These are phyloP conservation scores for Phytopythium cucurbitacearum DNA, from an alignment of 352 stramenopile species.

Conservation along the genomic window DNA sequence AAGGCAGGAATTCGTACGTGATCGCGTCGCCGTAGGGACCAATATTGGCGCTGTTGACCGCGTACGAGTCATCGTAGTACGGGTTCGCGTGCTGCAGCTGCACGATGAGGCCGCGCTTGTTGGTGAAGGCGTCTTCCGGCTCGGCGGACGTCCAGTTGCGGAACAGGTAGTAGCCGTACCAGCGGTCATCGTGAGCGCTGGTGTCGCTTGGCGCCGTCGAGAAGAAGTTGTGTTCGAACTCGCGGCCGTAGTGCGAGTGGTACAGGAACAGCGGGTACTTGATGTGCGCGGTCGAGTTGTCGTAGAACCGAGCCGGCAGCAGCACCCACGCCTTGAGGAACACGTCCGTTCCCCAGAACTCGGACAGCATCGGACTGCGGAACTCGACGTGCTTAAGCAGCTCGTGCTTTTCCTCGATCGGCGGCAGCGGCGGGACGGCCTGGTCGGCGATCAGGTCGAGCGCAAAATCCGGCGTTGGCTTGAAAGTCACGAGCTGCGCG, in stretches of 20 bases:
- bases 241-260: constrained; percentile 66
- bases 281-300: constrained; percentile 36
- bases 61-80: constrained; percentile 81
- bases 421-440: constrained; percentile 27
- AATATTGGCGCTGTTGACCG: constrained; percentile 73
- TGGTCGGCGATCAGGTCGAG: constrained; percentile 45
- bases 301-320: constrained; percentile 66
- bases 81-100: constrained; percentile 74
- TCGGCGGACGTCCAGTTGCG: constrained; percentile 66
- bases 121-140: constrained; percentile 38
- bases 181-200: constrained; percentile 22
- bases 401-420: constrained; percentile 37
- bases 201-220: constrained; percentile 20
- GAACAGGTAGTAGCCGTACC: constrained; percentile 69
- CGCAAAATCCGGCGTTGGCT: constrained; percentile 18
- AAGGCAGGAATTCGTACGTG: constrained; percentile 74
- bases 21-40: constrained; percentile 72
- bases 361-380: constrained; percentile 48
- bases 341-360: constrained; percentile 70
- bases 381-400: constrained; percentile 67
- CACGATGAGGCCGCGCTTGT: constrained; percentile 68
- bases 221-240: constrained; percentile 57
- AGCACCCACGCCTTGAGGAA: constrained; percentile 68
- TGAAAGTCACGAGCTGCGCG: constrained; percentile 43
- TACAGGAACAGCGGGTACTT: constrained; percentile 74